These are phyloP conservation scores for Scutellospora calospora DNA, from an alignment of 371 early-diverging fungal species.

Conservation along the genomic window DNA sequence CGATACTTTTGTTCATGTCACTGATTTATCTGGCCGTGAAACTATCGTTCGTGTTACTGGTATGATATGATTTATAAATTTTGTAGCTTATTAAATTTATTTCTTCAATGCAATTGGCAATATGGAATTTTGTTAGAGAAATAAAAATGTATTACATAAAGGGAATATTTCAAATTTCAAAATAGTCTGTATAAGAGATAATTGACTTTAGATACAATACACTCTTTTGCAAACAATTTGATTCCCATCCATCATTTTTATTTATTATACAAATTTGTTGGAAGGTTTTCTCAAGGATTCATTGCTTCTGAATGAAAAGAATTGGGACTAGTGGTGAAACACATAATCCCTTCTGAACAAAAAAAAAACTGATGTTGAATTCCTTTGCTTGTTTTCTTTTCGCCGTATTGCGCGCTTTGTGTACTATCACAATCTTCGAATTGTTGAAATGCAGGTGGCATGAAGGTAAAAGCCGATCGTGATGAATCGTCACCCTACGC, in stretches of 20 bases:
- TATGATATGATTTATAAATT: conserved; percentile 51
- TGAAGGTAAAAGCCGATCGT: conserved; percentile 99
- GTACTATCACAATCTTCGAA: background rate
- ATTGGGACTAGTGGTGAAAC: conserved; percentile 72
- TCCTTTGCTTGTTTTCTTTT: conserved; percentile 28
- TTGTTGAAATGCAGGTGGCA: conserved; percentile 82
- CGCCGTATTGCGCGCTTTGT: conserved; percentile 21
- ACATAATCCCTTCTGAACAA: conserved; percentile 56
- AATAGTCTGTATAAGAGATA: too few species aligned
- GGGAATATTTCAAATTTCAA: too few species aligned
- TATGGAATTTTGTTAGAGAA: background rate
- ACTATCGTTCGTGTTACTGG: conserved; percentile 99
- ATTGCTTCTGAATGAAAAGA: background rate
- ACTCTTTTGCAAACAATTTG: too few species aligned
- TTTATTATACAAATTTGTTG: too few species aligned
- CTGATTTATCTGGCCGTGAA: conserved; percentile 99
- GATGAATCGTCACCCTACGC: conserved; percentile 99
- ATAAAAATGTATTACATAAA: background rate
- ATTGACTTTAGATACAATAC: too few species aligned
- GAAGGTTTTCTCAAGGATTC: background rate
- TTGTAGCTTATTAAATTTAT: too few species aligned
- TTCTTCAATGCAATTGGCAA: background rate
- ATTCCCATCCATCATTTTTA: too few species aligned
- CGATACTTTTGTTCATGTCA: conserved; percentile 99
- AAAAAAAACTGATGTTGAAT: background rate